Conservation (phyloP, 176 grass and related monocot genomes). For the Eremochloa ophiuroides region DNA sequence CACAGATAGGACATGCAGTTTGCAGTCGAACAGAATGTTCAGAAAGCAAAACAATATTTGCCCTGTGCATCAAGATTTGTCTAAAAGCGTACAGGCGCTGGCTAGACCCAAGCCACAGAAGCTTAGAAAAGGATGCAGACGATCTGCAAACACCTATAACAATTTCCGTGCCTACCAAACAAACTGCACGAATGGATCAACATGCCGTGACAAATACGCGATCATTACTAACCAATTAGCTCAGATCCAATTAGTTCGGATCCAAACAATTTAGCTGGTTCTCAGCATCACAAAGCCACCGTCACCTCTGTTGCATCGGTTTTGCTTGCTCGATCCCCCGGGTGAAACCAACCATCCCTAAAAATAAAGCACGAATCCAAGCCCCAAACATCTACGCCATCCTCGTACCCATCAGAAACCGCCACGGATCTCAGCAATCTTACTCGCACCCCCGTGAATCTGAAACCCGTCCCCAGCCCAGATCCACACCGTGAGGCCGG, state of each 20-base stretch:
- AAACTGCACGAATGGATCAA: background rate
- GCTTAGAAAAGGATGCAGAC: background rate
- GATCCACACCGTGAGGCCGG: background rate
- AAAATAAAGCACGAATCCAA: background rate
- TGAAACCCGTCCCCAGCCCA: background rate
- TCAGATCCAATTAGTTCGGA: background rate
- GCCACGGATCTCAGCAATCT: background rate
- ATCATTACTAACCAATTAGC: background rate
- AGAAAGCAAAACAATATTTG: background rate
- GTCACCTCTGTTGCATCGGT: background rate
- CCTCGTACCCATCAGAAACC: background rate
- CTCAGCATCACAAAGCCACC: background rate
- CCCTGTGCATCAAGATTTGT: background rate
- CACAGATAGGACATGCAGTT: background rate
- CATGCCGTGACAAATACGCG: background rate
- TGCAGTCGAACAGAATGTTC: background rate
- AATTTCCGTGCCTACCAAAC: background rate
- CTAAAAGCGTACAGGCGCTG: background rate
- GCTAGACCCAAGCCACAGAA: background rate
- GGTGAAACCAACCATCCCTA: background rate
- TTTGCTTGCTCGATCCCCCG: too few species aligned
- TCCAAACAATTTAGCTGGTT: background rate
- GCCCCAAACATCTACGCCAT: background rate
- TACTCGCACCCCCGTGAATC: background rate
- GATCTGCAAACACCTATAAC: background rate